Conservation (phyloP, 108 stramenopile genomes). For the Fragilaria crotonensis region DNA sequence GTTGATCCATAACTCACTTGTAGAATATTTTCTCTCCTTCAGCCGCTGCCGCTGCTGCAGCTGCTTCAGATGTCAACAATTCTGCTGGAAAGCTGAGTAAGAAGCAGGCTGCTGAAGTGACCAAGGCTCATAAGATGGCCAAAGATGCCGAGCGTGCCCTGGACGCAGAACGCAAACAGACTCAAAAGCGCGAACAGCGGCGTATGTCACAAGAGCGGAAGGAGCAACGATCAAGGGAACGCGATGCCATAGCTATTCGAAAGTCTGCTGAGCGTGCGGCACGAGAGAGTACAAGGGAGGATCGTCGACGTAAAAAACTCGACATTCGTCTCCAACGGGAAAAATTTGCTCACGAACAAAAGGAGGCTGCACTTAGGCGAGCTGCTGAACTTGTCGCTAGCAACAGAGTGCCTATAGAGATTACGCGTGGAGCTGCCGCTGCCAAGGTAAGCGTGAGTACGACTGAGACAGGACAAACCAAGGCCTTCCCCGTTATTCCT, state of each 20-base stretch:
- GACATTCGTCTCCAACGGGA: conserved; percentile 55
- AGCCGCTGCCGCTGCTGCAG: conserved; percentile 21
- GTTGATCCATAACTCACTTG: too few species aligned
- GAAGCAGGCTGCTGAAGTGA: conserved; percentile 25
- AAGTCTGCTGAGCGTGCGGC: conserved; percentile 51
- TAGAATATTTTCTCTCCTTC: too few species aligned
- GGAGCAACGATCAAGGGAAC: conserved; percentile 41
- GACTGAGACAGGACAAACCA: too few species aligned
- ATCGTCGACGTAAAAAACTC: conserved; percentile 45
- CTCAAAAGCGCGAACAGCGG: conserved; percentile 40
- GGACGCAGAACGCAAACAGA: conserved; percentile 35
- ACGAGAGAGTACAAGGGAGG: conserved; percentile 51
- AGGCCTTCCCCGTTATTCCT: too few species aligned
- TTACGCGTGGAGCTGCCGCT: conserved; percentile 40
- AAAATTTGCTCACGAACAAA: conserved; percentile 54
- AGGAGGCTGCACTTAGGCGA: conserved; percentile 61
- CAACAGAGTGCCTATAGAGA: conserved; percentile 71
- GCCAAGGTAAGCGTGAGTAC: conserved; percentile 5
- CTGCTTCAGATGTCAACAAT: conserved; percentile 23
- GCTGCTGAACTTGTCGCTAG: conserved; percentile 63
- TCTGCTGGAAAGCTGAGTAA: conserved; percentile 10
- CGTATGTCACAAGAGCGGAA: conserved; percentile 45
- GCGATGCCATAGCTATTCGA: conserved; percentile 37
- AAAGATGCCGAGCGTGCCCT: conserved; percentile 46
- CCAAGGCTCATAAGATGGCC: conserved; percentile 40